Base-by-base conservation (phyloP, 179 eudicot genomes). In the Beta lomatogona region DNA sequence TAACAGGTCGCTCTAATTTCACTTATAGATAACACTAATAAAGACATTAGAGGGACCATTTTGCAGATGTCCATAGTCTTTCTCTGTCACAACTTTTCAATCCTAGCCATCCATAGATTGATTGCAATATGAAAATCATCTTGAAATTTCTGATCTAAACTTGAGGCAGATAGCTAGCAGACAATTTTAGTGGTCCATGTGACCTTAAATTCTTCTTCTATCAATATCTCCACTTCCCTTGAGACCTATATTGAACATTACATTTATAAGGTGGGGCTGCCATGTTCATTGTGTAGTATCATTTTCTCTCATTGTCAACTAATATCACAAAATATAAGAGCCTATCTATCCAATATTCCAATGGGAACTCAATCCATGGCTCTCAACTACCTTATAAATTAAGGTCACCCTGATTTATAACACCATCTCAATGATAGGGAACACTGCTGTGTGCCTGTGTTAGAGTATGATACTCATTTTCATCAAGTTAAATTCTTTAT, bases 191-290 rank as follows among this genome's bases (percentile, higher is more conserved):
- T 71, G 86, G 83, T 71, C 78, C 83, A 63, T 71, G 75, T 46
- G 77, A 78, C 75, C 81, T 84, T 46, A 55, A 25, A 55, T 36
- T 81, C 54, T 79, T 31, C 67, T 83, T 31, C 67, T 36, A 74
- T 73, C 77, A 50, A 65, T 57, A 46, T 65, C 71, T 73, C 59
- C 12, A 57, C 59, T 74, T 66, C 61, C 28, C 57, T 65, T 21
- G 16, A 77, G 55, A 16, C 71, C 36, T 18, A 63, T 78, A 48
- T 52, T 21, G 76, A 13, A 66, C 5, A 59, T 59, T 25, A 61
- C 75, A 77, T 78, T 78, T 67, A 78, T 57, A 36, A 61, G 28
- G 82, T 75, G 74, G 87, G 87, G 45, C 72, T 67, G 53, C 76
- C 82, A 78, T 74, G 73, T 77, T 71, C 50, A 68, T 9, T 36